Base-by-base conservation (phyloP, 225 moss, liverwort and hornwort species). In the Physcomitrium patens region DNA sequence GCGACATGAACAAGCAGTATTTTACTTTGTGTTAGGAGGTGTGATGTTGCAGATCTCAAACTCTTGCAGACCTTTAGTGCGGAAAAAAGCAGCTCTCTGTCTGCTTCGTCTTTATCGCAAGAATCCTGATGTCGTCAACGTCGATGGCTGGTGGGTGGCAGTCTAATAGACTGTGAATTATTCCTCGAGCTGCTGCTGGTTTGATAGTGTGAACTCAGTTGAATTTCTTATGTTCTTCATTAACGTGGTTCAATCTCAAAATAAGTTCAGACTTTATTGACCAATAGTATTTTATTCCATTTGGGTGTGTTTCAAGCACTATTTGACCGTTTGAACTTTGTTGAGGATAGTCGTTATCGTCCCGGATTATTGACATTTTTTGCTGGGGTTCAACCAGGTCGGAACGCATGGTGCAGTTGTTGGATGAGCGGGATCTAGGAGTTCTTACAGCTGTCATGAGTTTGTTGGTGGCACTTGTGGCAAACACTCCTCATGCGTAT, bases 361-460 rank as follows among this genome's bases (percentile, higher is more conserved):
- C 72, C 63, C 52, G 45, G 22, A 2, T 9, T 72, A 28, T 63
- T 58, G 43, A 63, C 58, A 23, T 78, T 31, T 49, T 75, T 63
- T 50, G 60, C 55, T 65, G 23, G 67, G 68, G 63, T 53, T 78
- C 74, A 60, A 89, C 76, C 89, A 96, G 96, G 96, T 84, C 96
- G 64, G 92, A 96, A 74, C 87, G 92, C 60, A 94, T 96, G 96
- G 94, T 79, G 70, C 96, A 92, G 71, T 83, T 96, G 64, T 81
- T 96, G 76, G 96, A 96, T 79, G 96, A 94, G 82, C 89, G 89
- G 65, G 94, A 96, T 65, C 78, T 96, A 50, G 96, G 96, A 41
- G 96, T 96, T 47, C 81, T 96, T 76, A 96, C 96, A 15, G 96
- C 96, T 76, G 89, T 92, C 47, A 94, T 94, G 96, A 96, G 96